phyloP scores from a whole-genome alignment of 1,139 yeast genomes.

The Wickerhamomyces sp. region DNA sequence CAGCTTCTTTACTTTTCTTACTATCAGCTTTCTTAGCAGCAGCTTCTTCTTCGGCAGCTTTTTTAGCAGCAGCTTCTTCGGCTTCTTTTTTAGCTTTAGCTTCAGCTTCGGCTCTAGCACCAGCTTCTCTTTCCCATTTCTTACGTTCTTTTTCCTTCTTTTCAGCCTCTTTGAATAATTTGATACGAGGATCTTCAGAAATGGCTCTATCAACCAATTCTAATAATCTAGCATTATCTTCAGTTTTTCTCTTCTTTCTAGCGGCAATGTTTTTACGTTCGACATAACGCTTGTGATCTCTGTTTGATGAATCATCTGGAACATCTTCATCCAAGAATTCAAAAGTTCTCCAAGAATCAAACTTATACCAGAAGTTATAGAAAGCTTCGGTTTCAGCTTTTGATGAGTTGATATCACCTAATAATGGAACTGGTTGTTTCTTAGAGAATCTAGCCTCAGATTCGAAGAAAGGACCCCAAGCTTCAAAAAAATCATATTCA shows the following conservation, averaged over 20 bases:
- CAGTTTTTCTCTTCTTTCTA: conserved; percentile 96
- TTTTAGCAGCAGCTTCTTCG: conserved; percentile 72
- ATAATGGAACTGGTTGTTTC: conserved; percentile 78
- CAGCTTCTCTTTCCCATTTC: conserved; percentile 98
- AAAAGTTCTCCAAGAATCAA: conserved; percentile 97
- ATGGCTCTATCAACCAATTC: conserved; percentile 86
- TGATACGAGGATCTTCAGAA: conserved; percentile 91
- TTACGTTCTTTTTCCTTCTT: conserved; percentile 90
- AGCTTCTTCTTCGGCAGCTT: conserved; percentile 68
- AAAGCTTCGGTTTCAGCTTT: conserved; percentile 86
- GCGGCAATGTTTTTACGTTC: conserved; percentile 97
- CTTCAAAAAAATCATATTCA: conserved; percentile 76
- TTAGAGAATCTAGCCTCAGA: conserved; percentile 90
- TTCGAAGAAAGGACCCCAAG: conserved; percentile 90
- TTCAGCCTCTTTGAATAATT: conserved; percentile 87
- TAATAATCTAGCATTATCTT: conserved; percentile 87
- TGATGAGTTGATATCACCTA: conserved; percentile 65
- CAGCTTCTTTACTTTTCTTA: conserved; percentile 96
- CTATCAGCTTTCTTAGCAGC: conserved; percentile 56
- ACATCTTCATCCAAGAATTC: conserved; percentile 98
- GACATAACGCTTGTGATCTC: conserved; percentile 98
- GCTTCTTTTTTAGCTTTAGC: conserved; percentile 84
- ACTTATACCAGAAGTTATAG: conserved; percentile 89
- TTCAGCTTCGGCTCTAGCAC: conserved; percentile 92
- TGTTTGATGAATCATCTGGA: conserved; percentile 98